Evolutionary conservation across 2,329 filamentous ascomycete genomes (phyloP), one percentile per base, ranked within the genome.

Genomic region (Phyllosticta citribraziliensis): DNA sequence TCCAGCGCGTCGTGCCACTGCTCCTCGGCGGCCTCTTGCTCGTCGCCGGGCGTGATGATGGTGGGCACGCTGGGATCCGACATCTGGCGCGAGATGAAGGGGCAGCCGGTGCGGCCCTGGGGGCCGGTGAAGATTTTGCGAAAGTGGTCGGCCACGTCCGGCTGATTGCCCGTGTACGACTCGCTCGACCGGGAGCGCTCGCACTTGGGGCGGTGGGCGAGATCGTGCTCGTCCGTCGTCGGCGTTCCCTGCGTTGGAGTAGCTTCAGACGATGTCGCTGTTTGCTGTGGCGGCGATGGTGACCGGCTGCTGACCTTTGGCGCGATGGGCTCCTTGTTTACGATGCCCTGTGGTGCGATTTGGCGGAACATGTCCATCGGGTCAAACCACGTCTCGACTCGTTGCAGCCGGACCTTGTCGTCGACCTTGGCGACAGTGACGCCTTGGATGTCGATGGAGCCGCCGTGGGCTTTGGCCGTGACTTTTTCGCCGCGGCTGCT

Each of bases 341-440:
- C 76, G 24, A 79, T 72, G 9, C 79, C 79, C 14, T 77, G 66
- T 0, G 78, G 78, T 1, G 79, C 79, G 56, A 88, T 87, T 73
- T 87, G 84, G 5, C 83, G 76, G 68, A 88, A 88, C 84, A 88
- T 85, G 51, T 84, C 80, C 68, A 86, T 73, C 0, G 85, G 83
- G 66, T 88, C 85, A 65, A 85, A 87, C 79, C 83, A 88, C 0
- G 84, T 84, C 63, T 87, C 82, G 3, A 88, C 76, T 19, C 74
- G 76, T 65, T 82, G 77, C 2, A 88, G 72, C 62, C 83, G 80
- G 52, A 87, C 72, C 63, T 80, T 79, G 14, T 84, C 82, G 66
- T 87, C 83, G 5, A 88, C 80, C 20, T 78, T 78, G 11, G 85
- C 86, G 14, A 87, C 77, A 0, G 82, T 84, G 35, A 88, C 74